phyloP scores from a whole-genome alignment of 208 protist species.

The Acanthamoeba healyi region DNA sequence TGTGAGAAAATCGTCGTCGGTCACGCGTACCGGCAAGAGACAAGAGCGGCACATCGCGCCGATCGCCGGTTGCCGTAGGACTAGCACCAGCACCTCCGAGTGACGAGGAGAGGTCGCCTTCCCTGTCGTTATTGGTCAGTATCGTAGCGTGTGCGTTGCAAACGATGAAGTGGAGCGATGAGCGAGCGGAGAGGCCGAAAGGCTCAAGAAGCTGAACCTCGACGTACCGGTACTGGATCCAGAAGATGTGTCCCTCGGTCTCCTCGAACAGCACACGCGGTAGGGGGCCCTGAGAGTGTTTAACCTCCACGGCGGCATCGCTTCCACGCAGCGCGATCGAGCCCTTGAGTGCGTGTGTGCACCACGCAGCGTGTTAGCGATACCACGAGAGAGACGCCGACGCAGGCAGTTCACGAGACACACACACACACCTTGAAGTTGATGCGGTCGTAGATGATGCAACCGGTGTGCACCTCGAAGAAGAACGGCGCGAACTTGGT shows the following conservation, averaged over 20 bases:
- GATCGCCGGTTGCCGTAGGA: background rate
- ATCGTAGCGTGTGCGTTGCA: background rate
- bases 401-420: background rate
- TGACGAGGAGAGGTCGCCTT: background rate
- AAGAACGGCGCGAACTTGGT: slow-evolving; percentile 72
- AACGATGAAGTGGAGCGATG: background rate
- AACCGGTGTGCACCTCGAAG: slow-evolving; percentile 53
- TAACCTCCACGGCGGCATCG: background rate
- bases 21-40: slow-evolving; percentile 5
- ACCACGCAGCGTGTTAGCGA: background rate
- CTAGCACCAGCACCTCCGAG: background rate
- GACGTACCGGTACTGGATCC: slow-evolving; percentile 16
- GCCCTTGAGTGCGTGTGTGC: background rate
- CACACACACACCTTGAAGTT: slow-evolving; percentile 54
- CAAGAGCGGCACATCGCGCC: background rate
- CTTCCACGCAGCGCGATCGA: background rate
- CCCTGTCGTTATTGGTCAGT: background rate
- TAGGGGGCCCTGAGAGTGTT: slow-evolving; percentile 4
- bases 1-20: too few species aligned
- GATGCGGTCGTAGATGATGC: slow-evolving; percentile 61
- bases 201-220: background rate
- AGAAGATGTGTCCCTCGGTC: slow-evolving; percentile 69
- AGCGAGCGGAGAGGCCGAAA: background rate
- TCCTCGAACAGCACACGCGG: slow-evolving; percentile 57
- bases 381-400: background rate